Evolutionary conservation across 805 yeast species (phyloP).

Genomic region (Sungouiella blattae): DNA sequence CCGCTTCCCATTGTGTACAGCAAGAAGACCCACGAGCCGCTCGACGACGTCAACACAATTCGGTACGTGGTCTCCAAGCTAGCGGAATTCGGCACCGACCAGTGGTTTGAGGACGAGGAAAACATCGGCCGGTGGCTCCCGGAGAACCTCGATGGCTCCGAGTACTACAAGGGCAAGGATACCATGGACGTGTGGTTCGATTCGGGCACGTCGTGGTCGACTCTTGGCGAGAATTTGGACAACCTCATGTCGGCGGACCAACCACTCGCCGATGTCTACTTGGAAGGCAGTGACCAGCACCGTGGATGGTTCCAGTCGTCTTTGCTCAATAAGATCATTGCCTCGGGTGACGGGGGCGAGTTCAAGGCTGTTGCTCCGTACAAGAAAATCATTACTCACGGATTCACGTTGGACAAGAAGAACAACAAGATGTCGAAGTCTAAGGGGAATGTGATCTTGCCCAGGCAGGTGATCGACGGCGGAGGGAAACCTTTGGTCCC

Average conservation of each 20-base stretch:
- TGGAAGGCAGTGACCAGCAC: conserved; percentile 98
- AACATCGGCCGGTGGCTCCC: conserved; percentile 76
- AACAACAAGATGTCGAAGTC: conserved; percentile 94
- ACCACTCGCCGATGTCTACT: conserved; percentile 68
- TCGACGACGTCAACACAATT: conserved; percentile 56
- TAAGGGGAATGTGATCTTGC: conserved; percentile 75
- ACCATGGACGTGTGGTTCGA: conserved; percentile 99
- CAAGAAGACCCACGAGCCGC: conserved; percentile 56
- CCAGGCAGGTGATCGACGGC: conserved; percentile 65
- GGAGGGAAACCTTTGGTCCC: conserved; percentile 44
- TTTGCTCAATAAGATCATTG: conserved; percentile 66
- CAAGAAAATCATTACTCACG: conserved; percentile 80
- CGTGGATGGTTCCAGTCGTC: conserved; percentile 99
- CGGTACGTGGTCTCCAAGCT: conserved; percentile 54
- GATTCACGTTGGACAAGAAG: conserved; percentile 82
- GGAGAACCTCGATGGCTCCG: conserved; percentile 37
- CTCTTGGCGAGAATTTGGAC: conserved; percentile 42
- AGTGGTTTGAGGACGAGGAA: conserved; percentile 67
- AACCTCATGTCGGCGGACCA: conserved; percentile 22
- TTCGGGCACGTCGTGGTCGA: conserved; percentile 89
- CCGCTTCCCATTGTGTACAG: conserved; percentile 85
- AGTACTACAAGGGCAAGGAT: conserved; percentile 68
- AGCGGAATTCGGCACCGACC: conserved; percentile 59
- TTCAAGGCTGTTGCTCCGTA: conserved; percentile 54
- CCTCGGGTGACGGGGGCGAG: conserved; percentile 30